phyloP scores from a whole-genome alignment of 2,329 filamentous ascomycete species.

The Bertia moriformis region DNA sequence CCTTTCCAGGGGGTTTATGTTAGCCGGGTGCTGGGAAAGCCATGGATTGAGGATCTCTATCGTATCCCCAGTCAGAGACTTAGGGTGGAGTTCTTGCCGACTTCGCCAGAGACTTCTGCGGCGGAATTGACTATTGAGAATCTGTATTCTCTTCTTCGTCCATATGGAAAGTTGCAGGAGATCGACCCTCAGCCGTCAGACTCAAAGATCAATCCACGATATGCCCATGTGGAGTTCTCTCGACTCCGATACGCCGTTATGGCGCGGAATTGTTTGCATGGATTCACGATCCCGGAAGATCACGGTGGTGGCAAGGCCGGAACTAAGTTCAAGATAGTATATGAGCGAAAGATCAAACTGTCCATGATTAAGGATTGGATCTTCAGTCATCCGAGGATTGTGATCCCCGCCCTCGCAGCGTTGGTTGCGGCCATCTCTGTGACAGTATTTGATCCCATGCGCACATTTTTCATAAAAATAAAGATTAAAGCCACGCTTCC shows the following conservation, averaged over 20 bases:
- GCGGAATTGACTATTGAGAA: slow-evolving; percentile 70
- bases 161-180: slow-evolving; percentile 79
- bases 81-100: slow-evolving; percentile 71
- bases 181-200: slow-evolving; percentile 72
- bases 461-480: neutral
- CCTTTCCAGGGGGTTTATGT: slow-evolving; percentile 60
- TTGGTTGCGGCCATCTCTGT: slow-evolving; percentile 72
- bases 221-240: slow-evolving; percentile 65
- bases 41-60: slow-evolving; percentile 88
- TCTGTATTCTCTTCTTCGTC: slow-evolving; percentile 73
- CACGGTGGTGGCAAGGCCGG: slow-evolving; percentile 61
- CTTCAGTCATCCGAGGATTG: slow-evolving; percentile 69
- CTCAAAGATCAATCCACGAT: slow-evolving; percentile 71
- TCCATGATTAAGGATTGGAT: slow-evolving; percentile 82
- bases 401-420: slow-evolving; percentile 70
- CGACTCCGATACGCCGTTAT: slow-evolving; percentile 64
- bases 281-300: slow-evolving; percentile 55
- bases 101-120: neutral
- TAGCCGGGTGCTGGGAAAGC: slow-evolving; percentile 64
- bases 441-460: slow-evolving; percentile 79
- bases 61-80: slow-evolving; percentile 64
- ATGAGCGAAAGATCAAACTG: slow-evolving; percentile 63
- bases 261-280: slow-evolving; percentile 86
- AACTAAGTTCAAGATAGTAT: slow-evolving; percentile 68
- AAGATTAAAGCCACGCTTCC: neutral